Evolutionary conservation across 345 rosid genomes (phyloP).

Genomic region (Bretschneidera sinensis): DNA sequence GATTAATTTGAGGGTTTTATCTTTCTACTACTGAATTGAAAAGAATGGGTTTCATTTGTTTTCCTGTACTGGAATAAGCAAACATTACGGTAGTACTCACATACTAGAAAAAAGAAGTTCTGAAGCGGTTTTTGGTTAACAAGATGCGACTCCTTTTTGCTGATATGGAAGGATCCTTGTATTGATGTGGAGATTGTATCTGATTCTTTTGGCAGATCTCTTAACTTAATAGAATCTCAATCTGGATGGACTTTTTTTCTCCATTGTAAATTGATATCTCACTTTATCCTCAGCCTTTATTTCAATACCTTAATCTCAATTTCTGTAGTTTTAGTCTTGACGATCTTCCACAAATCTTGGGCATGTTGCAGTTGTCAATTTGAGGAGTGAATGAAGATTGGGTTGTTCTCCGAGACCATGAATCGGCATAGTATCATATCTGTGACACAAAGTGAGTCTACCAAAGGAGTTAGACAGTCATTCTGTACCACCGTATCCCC

Average conservation of each 20-base stretch:
- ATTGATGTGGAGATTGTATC: not conserved
- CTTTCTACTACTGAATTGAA: no score
- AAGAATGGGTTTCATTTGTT: not conserved
- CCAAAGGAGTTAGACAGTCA: slow-evolving; percentile 27
- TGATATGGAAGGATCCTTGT: not conserved
- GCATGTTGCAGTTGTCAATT: slow-evolving; percentile 1
- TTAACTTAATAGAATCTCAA: not conserved
- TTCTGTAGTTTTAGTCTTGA: not conserved
- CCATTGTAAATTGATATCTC: not conserved
- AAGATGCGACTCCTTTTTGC: not conserved
- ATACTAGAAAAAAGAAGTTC: not conserved
- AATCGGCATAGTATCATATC: slow-evolving; percentile 24
- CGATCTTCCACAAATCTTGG: not conserved
- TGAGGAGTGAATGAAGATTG: slow-evolving; percentile 10
- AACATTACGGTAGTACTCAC: not conserved
- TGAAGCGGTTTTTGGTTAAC: not conserved
- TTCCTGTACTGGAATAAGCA: not conserved
- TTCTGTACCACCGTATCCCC: slow-evolving; percentile 29
- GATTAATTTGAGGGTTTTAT: no score
- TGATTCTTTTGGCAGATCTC: not conserved
- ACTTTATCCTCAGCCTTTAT: not conserved
- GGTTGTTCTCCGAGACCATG: slow-evolving; percentile 26
- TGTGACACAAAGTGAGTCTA: slow-evolving; percentile 28
- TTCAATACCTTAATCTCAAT: not conserved
- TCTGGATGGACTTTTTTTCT: not conserved